A percentile compares a stretch with the other conserved stretches of the same genome.
These are phyloP conservation scores for Evernia prunastri DNA, from an alignment of 495 filamentous ascomycete genomes.

Conservation along the genomic window DNA sequence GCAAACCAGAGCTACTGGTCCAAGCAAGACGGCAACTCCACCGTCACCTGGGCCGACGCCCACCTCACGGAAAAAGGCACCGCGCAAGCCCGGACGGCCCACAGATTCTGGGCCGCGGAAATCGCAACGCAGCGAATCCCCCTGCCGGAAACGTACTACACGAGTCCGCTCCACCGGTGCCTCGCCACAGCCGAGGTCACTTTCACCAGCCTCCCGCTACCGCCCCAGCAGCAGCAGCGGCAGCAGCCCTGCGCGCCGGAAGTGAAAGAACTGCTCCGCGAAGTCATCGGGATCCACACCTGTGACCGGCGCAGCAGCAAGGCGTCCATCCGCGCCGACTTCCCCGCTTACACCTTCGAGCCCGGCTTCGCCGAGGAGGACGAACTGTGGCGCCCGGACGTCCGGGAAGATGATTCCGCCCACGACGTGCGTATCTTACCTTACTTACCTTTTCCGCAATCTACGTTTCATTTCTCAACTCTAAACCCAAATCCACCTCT, in stretches of 20 bases:
- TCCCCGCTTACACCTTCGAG: slow-evolving; percentile 58
- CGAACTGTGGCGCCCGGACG: slow-evolving; percentile 50
- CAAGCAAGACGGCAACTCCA: slow-evolving; percentile 58
- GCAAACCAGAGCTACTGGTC: slow-evolving; percentile 59
- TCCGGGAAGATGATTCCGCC: slow-evolving; percentile 47
- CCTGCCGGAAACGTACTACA: slow-evolving; percentile 58
- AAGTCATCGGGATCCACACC: slow-evolving; percentile 68
- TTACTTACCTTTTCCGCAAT: too few relatives aligned
- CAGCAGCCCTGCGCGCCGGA: slow-evolving; percentile 51
- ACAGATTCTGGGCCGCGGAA: slow-evolving; percentile 55
- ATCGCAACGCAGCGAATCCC: slow-evolving; percentile 51
- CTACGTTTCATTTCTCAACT: too few relatives aligned
- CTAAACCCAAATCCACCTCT: too few relatives aligned
- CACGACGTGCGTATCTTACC: slow-evolving; percentile 37
- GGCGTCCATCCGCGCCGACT: slow-evolving; percentile 48
- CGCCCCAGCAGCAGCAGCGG: too few relatives aligned
- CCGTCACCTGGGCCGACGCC: slow-evolving; percentile 62
- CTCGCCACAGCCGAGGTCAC: slow-evolving; percentile 57
- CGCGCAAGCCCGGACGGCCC: slow-evolving; percentile 54
- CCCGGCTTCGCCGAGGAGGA: slow-evolving; percentile 56
- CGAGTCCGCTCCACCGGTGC: slow-evolving; percentile 61
- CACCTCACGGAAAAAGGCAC: slow-evolving; percentile 55
- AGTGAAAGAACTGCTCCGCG: slow-evolving; percentile 66
- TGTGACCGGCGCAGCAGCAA: slow-evolving; percentile 64
- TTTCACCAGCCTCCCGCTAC: slow-evolving; percentile 50